A percentile compares a stretch with the other conserved stretches of the same genome.
Conservation (phyloP, 441 rosid species). For the Gossypium schwendimanii region DNA sequence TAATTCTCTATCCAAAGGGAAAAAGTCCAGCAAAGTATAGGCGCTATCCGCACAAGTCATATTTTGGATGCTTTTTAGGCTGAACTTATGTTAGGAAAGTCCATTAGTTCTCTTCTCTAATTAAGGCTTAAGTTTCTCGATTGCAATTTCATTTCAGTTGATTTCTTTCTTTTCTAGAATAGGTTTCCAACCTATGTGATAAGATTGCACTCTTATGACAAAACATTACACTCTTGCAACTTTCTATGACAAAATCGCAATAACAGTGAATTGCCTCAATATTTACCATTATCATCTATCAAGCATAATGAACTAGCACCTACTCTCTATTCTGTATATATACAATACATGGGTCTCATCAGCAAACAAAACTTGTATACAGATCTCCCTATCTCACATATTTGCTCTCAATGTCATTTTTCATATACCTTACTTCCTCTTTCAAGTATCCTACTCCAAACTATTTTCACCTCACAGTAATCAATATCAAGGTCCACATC, state of each 20-base stretch:
- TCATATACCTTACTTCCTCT: neutral
- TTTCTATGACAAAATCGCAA: neutral
- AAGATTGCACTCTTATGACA: neutral
- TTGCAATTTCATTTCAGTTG: too few relatives aligned
- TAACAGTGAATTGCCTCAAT: neutral
- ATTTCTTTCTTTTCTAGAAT: too few relatives aligned
- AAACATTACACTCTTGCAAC: neutral
- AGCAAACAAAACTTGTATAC: neutral
- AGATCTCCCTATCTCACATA: neutral
- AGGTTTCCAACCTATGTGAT: too few relatives aligned
- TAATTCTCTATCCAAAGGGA: neutral
- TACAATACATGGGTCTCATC: neutral
- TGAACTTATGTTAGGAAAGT: too few relatives aligned
- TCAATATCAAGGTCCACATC: neutral
- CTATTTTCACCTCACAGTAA: neutral
- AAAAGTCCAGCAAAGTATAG: neutral
- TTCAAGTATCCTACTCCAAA: neutral
- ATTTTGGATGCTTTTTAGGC: too few relatives aligned
- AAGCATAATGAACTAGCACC: neutral
- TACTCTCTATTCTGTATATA: neutral
- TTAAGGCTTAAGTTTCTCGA: too few relatives aligned
- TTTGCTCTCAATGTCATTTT: neutral
- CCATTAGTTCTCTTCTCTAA: too few relatives aligned
- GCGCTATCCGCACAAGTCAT: neutral
- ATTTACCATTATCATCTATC: neutral